Conservation (phyloP, 495 filamentous ascomycete genomes). For the Beverwykella pulmonaria region DNA sequence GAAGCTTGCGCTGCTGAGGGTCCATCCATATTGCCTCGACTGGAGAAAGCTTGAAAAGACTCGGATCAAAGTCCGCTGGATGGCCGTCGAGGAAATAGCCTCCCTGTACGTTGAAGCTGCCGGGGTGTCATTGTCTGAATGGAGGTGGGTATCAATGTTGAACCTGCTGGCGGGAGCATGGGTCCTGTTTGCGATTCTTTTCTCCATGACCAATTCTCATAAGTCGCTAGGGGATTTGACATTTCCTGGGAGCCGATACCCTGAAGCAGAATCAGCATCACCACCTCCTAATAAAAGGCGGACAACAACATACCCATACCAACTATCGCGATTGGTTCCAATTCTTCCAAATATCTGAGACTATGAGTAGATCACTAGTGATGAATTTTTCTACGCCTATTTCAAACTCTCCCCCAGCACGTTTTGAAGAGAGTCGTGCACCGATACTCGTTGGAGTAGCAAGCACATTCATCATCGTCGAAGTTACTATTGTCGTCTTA, state of each 20-base stretch:
- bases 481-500: background rate
- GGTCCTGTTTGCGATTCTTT: background rate
- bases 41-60: slow-evolving; percentile 9
- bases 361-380: background rate
- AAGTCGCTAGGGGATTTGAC: background rate
- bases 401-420: background rate
- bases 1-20: slow-evolving; percentile 19
- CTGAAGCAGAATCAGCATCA: background rate
- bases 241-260: slow-evolving; percentile 12
- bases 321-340: slow-evolving; percentile 21
- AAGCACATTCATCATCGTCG: background rate
- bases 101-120: slow-evolving; percentile 3
- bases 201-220: slow-evolving; percentile 5
- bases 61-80: slow-evolving; percentile 6
- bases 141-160: slow-evolving; percentile 8
- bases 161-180: slow-evolving; percentile 1
- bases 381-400: background rate
- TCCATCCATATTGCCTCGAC: slow-evolving; percentile 17
- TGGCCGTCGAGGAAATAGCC: slow-evolving; percentile 18
- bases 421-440: background rate
- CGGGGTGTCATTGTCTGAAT: slow-evolving; percentile 8
- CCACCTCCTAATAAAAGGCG: background rate
- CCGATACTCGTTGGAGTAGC: background rate
- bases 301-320: slow-evolving; percentile 6
- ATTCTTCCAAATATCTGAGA: background rate